A percentile compares a stretch with the other conserved stretches of the same genome.
Conservation (phyloP, 768 basidiomycete species). For the Pholiota molesta region DNA sequence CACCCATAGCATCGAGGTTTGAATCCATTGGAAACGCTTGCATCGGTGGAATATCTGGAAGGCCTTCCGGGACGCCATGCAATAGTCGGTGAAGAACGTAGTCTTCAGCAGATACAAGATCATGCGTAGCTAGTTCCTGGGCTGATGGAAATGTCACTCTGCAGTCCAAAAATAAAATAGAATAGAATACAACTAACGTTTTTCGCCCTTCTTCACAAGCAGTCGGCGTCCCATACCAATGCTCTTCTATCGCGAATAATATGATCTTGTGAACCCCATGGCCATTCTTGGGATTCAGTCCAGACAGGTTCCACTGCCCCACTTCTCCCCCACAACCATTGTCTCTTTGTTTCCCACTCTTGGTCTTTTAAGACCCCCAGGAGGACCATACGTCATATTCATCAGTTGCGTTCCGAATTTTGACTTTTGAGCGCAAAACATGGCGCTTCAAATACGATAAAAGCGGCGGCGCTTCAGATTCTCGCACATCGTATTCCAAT, state of each 20-base stretch:
- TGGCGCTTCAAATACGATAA: constrained; percentile 78
- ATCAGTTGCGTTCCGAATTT: constrained; percentile 73
- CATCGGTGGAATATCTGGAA: constrained; percentile 71
- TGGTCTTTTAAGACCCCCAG: constrained; percentile 59
- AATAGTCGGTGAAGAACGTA: constrained; percentile 81
- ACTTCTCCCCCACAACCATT: constrained; percentile 63
- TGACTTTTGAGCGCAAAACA: constrained; percentile 88
- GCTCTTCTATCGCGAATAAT: constrained; percentile 67
- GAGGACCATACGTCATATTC: constrained; percentile 83
- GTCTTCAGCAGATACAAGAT: constrained; percentile 50
- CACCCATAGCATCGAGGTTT: constrained; percentile 94
- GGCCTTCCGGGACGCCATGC: constrained; percentile 89
- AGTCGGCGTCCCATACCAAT: constrained; percentile 78
- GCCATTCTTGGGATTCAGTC: constrained; percentile 48
- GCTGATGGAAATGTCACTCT: constrained; percentile 37
- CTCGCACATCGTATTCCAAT: constrained; percentile 69
- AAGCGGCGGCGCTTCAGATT: constrained; percentile 62
- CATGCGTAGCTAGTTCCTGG: constrained; percentile 57
- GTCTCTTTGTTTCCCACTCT: constrained; percentile 32
- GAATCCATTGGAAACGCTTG: constrained; percentile 93
- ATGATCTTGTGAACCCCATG: constrained; percentile 62
- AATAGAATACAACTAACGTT: constrained; percentile 56
- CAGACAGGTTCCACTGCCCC: constrained; percentile 81
- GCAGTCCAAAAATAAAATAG: background rate
- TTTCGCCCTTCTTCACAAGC: constrained; percentile 68